phyloP scores from a whole-genome alignment of 441 rosid species.

The Breynia disticha region DNA sequence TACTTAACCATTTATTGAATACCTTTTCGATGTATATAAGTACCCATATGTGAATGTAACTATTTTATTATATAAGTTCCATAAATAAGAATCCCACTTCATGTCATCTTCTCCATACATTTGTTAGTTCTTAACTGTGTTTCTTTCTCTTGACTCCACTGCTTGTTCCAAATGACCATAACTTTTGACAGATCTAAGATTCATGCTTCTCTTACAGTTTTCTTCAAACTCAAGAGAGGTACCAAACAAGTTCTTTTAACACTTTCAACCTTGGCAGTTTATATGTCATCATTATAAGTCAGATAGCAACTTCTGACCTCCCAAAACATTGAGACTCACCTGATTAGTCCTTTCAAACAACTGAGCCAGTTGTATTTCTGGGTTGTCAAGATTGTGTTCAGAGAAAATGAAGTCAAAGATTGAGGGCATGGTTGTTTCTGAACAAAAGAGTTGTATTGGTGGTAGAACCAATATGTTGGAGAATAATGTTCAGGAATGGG shows the following conservation, averaged over 20 bases:
- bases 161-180: background rate
- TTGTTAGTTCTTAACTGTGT: background rate
- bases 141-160: background rate
- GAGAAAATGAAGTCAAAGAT: slow-evolving; percentile 19
- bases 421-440: slow-evolving; percentile 3
- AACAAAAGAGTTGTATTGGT: slow-evolving; percentile 6
- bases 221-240: background rate
- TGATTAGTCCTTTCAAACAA: too few species aligned
- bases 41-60: too few species aligned
- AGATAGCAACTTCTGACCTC: background rate
- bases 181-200: slow-evolving; percentile 9
- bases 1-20: too few species aligned
- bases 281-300: background rate
- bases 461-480: background rate
- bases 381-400: background rate
- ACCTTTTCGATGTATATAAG: too few species aligned
- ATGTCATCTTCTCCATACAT: too few species aligned
- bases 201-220: slow-evolving; percentile 13
- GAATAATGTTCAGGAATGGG: slow-evolving; percentile 43
- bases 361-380: too few species aligned
- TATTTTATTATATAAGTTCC: too few species aligned
- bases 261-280: background rate
- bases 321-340: background rate
- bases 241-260: background rate
- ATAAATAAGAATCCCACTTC: too few species aligned